Evolutionary conservation across 805 yeast species (phyloP).

Genomic region (Teunomyces aglyptinius): DNA sequence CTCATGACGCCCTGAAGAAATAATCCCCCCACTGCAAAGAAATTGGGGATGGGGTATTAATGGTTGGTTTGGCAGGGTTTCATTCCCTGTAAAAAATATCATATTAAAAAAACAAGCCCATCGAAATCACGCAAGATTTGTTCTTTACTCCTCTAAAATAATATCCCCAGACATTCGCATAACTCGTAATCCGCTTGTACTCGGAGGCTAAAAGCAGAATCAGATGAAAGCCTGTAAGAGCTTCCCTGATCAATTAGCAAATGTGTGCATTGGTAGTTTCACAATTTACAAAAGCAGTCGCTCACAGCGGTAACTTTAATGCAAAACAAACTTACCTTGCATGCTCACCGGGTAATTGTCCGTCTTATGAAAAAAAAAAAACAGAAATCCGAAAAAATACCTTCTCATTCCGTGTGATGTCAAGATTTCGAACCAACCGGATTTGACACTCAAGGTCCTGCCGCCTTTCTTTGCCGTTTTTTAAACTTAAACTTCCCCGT

Average conservation of each 20-base stretch:
- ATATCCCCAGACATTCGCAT: neutral
- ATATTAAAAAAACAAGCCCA: neutral
- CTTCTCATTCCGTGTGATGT: too few species aligned
- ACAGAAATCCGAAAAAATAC: too few species aligned
- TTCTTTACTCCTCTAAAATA: neutral
- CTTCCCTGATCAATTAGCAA: too few species aligned
- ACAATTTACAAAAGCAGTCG: too few species aligned
- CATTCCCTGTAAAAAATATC: neutral
- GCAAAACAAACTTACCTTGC: neutral
- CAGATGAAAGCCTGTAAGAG: too few species aligned
- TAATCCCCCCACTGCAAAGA: neutral
- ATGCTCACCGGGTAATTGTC: neutral
- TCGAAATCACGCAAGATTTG: slow-evolving; percentile 2
- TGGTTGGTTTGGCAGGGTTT: neutral
- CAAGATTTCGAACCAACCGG: neutral
- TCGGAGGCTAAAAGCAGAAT: too few species aligned
- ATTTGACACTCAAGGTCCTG: neutral
- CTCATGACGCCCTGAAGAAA: neutral
- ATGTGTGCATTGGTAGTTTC: too few species aligned
- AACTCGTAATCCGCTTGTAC: neutral
- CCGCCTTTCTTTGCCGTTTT: neutral
- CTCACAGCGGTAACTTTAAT: neutral
- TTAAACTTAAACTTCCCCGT: neutral
- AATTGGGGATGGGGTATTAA: neutral
- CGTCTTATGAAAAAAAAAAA: neutral